A percentile compares a stretch with the other conserved stretches of the same genome.
phyloP scores from a whole-genome alignment of 1,284 basidiomycete genomes.

The Moesziomyces sp. region DNA sequence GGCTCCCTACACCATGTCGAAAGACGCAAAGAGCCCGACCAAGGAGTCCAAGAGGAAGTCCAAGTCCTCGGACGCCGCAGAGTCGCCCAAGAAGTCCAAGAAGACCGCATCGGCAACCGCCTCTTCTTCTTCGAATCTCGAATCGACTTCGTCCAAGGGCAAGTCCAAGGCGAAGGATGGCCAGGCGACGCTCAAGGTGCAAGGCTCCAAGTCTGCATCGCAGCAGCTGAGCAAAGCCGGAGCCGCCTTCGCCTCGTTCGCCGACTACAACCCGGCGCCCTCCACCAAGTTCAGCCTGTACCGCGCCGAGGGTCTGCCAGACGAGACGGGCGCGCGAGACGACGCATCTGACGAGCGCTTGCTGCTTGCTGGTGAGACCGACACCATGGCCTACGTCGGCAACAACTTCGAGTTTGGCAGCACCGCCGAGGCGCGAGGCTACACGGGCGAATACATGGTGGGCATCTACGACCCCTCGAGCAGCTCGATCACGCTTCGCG shows the following conservation, averaged over 20 bases:
- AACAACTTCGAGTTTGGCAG: conserved; percentile 57
- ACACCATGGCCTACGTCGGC: conserved; percentile 55
- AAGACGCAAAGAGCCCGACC: conserved; percentile 11
- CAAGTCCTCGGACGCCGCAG: conserved; percentile 25
- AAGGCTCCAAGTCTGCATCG: conserved; percentile 15
- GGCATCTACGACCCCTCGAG: conserved; percentile 61
- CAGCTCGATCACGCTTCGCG: conserved; percentile 57
- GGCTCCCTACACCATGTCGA: conserved; percentile 11
- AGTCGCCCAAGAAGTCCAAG: conserved; percentile 40
- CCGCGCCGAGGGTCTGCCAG: conserved; percentile 43
- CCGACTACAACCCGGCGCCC: conserved; percentile 44
- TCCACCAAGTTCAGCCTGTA: conserved; percentile 47
- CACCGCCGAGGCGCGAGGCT: conserved; percentile 53
- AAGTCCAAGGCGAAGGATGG: conserved; percentile 24
- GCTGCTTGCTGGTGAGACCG: conserved; percentile 57
- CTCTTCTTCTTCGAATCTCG: conserved; percentile 16
- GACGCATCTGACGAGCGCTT: conserved; percentile 47
- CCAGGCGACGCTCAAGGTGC: conserved; percentile 30
- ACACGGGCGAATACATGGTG: conserved; percentile 64
- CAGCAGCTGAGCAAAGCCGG: conserved; percentile 34
- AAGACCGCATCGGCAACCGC: conserved; percentile 15
- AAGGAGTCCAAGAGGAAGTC: conserved; percentile 39
- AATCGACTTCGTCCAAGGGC: conserved; percentile 10
- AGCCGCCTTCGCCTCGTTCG: conserved; percentile 42
- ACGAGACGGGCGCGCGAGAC: conserved; percentile 28